Conservation (phyloP, 768 basidiomycete genomes). For the Pseudohyphozyma bogoriensis region DNA sequence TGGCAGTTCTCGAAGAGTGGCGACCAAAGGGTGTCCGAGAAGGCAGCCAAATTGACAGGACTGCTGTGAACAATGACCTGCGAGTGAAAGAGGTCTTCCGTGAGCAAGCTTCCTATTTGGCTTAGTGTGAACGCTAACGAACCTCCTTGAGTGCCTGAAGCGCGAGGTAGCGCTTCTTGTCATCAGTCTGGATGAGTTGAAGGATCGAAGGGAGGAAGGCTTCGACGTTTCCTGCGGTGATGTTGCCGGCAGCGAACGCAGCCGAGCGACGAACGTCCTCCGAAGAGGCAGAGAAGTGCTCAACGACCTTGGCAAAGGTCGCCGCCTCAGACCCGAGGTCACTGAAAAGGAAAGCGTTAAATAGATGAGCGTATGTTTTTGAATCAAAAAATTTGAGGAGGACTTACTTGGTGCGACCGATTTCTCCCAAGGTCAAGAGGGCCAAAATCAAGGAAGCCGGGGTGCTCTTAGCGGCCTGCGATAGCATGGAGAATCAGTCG, state of each 20-base stretch:
- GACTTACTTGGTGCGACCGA: slow-evolving; percentile 77
- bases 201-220: slow-evolving; percentile 73
- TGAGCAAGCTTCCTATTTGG: too few species aligned
- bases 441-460: slow-evolving; percentile 65
- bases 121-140: slow-evolving; percentile 16
- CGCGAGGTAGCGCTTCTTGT: slow-evolving; percentile 68
- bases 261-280: slow-evolving; percentile 85
- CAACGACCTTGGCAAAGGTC: slow-evolving; percentile 64
- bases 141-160: slow-evolving; percentile 92
- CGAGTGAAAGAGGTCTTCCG: neutral
- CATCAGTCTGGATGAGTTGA: slow-evolving; percentile 51
- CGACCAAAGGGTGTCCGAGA: slow-evolving; percentile 82
- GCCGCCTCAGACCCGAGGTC: slow-evolving; percentile 74
- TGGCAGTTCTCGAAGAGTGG: slow-evolving; percentile 87
- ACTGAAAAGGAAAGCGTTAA: slow-evolving; percentile 41
- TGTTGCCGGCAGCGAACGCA: slow-evolving; percentile 86
- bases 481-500: too few species aligned
- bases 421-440: slow-evolving; percentile 79
- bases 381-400: neutral
- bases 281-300: slow-evolving; percentile 62
- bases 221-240: slow-evolving; percentile 83
- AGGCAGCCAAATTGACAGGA: slow-evolving; percentile 66
- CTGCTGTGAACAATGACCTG: slow-evolving; percentile 88
- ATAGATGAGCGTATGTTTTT: neutral
- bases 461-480: slow-evolving; percentile 43